Percentiles rank a stretch among this genome's conserved stretches.
phyloP scores from a whole-genome alignment of 1,139 yeast genomes.

The Yamadazyma oceani region DNA sequence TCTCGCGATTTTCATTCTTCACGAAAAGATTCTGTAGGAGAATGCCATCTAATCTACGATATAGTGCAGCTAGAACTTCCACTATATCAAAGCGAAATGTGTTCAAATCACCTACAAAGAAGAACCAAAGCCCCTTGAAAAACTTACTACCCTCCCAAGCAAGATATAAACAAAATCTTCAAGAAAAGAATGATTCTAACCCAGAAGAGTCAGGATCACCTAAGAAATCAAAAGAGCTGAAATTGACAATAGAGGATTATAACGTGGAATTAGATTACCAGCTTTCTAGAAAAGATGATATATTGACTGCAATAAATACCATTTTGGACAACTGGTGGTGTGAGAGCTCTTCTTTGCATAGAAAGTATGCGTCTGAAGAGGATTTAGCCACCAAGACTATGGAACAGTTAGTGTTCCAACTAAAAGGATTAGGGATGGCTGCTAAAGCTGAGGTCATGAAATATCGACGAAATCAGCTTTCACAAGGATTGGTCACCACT shows the following conservation, averaged over 20 bases:
- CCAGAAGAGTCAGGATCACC: constrained; percentile 3
- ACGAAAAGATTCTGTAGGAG: too few relatives aligned
- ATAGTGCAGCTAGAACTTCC: constrained; percentile 46
- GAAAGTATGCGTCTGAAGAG: constrained; percentile 20
- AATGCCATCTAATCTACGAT: constrained; percentile 32
- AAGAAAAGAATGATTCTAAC: constrained; percentile 3
- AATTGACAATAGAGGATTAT: constrained; percentile 30
- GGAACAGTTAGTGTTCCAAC: constrained; percentile 34
- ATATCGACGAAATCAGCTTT: constrained; percentile 32
- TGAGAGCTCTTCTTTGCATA: constrained; percentile 30
- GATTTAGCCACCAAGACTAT: constrained; percentile 15
- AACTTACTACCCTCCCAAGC: constrained; percentile 28
- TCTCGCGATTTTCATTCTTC: constrained; percentile 9
- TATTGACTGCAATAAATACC: constrained; percentile 34
- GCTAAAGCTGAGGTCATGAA: constrained; percentile 40
- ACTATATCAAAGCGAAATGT: constrained; percentile 25
- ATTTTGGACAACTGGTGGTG: constrained; percentile 42
- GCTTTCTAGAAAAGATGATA: constrained; percentile 30
- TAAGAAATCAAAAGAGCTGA: constrained; percentile 10
- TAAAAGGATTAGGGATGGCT: constrained; percentile 34
- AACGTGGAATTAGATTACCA: constrained; percentile 44
- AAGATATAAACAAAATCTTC: constrained; percentile 23
- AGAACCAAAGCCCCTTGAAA: constrained; percentile 20
- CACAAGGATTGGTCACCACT: constrained; percentile 36
- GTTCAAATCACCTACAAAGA: constrained; percentile 25